These are phyloP conservation scores for Metrosideros polymorpha DNA, from an alignment of 441 rosid species.

Conservation along the genomic window DNA sequence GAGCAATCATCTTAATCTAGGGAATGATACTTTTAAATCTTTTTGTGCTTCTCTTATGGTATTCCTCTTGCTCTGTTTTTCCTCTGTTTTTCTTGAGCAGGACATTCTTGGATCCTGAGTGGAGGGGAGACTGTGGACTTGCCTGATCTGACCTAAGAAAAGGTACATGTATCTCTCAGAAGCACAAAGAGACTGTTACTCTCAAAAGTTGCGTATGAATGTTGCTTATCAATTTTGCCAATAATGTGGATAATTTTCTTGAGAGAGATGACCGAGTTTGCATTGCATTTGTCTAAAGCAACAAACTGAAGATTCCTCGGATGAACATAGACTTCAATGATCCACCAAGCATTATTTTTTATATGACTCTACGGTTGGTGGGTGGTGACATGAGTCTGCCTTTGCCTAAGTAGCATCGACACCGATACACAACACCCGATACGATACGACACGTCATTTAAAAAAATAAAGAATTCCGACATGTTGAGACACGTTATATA, in stretches of 20 bases:
- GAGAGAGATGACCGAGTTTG: neutral
- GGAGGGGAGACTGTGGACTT: neutral
- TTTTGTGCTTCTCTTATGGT: neutral
- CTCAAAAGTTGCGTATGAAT: neutral
- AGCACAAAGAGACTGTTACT: neutral
- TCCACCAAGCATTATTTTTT: neutral
- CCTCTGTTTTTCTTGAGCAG: neutral
- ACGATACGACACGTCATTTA: no score
- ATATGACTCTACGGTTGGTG: neutral
- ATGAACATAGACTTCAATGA: neutral
- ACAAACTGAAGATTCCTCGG: neutral
- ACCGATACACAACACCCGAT: no score
- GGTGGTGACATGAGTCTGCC: neutral
- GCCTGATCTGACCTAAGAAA: neutral
- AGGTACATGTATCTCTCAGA: neutral
- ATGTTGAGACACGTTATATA: no score
- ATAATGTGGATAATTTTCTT: neutral
- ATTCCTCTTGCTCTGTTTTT: neutral
- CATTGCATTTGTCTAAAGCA: neutral
- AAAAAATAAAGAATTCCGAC: no score
- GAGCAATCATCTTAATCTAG: neutral
- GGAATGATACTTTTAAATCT: neutral
- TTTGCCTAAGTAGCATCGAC: no score
- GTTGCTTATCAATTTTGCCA: neutral
- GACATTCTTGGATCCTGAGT: neutral